Percentiles rank a stretch among this genome's conserved stretches.
phyloP scores from a whole-genome alignment of 495 filamentous ascomycete species.

The Penicillium pancosmium region DNA sequence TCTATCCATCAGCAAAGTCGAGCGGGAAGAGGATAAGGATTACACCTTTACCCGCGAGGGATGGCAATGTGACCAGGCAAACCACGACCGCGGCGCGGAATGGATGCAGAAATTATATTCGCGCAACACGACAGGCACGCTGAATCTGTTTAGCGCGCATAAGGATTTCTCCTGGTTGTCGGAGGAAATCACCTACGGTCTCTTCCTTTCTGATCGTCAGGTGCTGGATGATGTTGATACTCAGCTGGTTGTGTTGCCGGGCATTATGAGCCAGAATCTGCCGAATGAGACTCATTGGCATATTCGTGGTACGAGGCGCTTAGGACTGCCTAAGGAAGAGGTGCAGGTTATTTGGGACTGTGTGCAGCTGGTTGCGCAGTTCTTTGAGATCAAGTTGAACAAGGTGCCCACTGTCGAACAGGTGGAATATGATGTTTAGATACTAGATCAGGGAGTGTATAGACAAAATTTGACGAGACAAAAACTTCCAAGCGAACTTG shows the following conservation, averaged over 20 bases:
- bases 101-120: slow-evolving; percentile 51
- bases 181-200: slow-evolving; percentile 56
- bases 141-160: slow-evolving; percentile 51
- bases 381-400: slow-evolving; percentile 38
- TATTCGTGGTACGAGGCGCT: slow-evolving; percentile 54
- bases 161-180: slow-evolving; percentile 49
- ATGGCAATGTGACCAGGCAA: slow-evolving; percentile 48
- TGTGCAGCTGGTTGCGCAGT: slow-evolving; percentile 41
- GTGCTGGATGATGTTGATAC: slow-evolving; percentile 57
- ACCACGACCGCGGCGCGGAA: slow-evolving; percentile 44
- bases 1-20: slow-evolving; percentile 48
- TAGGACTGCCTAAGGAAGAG: slow-evolving; percentile 55
- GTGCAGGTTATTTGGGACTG: slow-evolving; percentile 47
- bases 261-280: slow-evolving; percentile 63
- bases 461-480: no score
- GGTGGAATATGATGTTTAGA: slow-evolving; percentile 45
- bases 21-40: slow-evolving; percentile 54
- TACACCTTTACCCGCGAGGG: slow-evolving; percentile 47
- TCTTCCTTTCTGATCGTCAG: slow-evolving; percentile 57
- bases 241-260: slow-evolving; percentile 56
- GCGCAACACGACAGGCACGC: slow-evolving; percentile 37
- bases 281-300: slow-evolving; percentile 58
- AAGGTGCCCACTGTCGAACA: slow-evolving; percentile 53
- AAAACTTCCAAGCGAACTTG: no score
- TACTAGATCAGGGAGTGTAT: no score